These are phyloP conservation scores for Neohortaea acidophila DNA, from an alignment of 495 filamentous ascomycete species.

Conservation along the genomic window DNA sequence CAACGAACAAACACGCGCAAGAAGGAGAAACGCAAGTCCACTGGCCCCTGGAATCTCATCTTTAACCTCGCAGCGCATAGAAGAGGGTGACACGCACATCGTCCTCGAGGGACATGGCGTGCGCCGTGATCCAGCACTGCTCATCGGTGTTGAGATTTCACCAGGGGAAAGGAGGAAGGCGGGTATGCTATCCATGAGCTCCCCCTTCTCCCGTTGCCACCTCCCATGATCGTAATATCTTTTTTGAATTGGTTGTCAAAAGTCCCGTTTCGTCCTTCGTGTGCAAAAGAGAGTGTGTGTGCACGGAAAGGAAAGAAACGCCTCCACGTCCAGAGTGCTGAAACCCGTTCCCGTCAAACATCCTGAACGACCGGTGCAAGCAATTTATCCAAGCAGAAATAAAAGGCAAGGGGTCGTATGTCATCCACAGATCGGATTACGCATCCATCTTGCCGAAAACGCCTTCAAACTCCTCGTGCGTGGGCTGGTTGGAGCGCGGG, in stretches of 20 bases:
- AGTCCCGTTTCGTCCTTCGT: neutral
- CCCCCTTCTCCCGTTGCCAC: neutral
- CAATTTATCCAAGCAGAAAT: too few species aligned
- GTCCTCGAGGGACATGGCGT: too few species aligned
- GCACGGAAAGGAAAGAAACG: neutral
- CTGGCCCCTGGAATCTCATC: too few species aligned
- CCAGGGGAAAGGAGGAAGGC: slow-evolving; percentile 18
- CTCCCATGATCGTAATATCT: slow-evolving; percentile 4
- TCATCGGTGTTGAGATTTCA: slow-evolving; percentile 26
- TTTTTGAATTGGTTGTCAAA: slow-evolving; percentile 15
- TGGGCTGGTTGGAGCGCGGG: too few species aligned
- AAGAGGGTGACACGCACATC: too few species aligned
- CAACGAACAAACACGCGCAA: too few species aligned
- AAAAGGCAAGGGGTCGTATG: too few species aligned
- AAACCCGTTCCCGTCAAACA: slow-evolving; percentile 1
- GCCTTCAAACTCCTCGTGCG: slow-evolving; percentile 86
- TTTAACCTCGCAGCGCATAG: slow-evolving; percentile 25
- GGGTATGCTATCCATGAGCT: neutral
- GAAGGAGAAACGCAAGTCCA: too few species aligned
- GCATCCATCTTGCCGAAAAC: slow-evolving; percentile 96
- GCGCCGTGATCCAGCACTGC: slow-evolving; percentile 7
- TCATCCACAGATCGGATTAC: slow-evolving; percentile 28
- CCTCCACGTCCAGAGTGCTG: neutral
- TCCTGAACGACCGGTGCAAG: too few species aligned
- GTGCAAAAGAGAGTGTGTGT: neutral